Evolutionary conservation across 1,284 basidiomycete species (phyloP), one percentile per base, ranked within the genome.

Genomic region (Wolfiporia cocos): DNA sequence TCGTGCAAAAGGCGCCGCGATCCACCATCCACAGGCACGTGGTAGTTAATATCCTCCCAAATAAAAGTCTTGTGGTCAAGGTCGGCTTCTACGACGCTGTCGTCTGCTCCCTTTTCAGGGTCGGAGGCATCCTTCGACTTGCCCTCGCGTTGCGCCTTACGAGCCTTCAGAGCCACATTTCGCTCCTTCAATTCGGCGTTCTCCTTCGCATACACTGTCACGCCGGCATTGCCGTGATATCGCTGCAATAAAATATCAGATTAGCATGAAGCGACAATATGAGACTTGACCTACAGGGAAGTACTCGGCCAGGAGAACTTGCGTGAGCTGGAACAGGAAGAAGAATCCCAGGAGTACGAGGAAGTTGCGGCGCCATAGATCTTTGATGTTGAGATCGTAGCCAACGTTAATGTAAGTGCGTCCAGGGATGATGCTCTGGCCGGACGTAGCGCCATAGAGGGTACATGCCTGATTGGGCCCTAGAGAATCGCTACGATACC

Each of bases 1-100:
- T 92, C 80, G 57, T 93, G 81, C 37, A 95, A 71, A 29, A 95
- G 71, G 39, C 83, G 73, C 15, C 73, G 74, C 3, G 70, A 69
- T 34, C 91, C 83, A 19, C 76, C 81, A 31, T 84, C 75, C 22
- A 86, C 77, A 5, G 81, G 82, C 20, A 92, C 83, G 52, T 78
- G 70, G 53, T 90, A 91, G 55, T 81, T 82, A 46, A 87, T 61
- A 11, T 65, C 62, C 55, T 85, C 78, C 83, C 83, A 87, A 0
- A 83, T 82, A 54, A 87, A 81, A 0, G 77, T 69, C 49, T 69
- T 75, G 39, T 70, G 65, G 46, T 76, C 63, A 24, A 56, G 51
- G 18, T 44, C 49, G 2, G 46, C 44, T 2, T 40, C 42, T 49
- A 44, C 29, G 39, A 40, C 6, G n/a, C 34, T 33, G 17, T 56